Evolutionary conservation across 176 grass and related monocot species (phyloP), one percentile per base, ranked within the genome.

Genomic region (Lolium multiflorum): DNA sequence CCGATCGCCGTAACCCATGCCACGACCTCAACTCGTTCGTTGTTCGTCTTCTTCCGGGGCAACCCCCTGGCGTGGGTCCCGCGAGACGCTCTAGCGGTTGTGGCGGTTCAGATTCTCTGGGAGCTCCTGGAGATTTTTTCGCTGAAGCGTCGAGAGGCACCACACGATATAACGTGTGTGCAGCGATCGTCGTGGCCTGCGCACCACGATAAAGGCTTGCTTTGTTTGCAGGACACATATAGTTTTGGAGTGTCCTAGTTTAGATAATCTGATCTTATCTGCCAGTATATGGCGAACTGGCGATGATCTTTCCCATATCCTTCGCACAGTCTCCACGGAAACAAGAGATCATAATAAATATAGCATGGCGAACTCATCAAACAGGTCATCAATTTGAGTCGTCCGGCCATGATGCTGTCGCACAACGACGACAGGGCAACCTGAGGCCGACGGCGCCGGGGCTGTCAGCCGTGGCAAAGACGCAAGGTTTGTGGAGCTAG

Each of bases 161-260:
- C 54, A 46, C 56, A 46, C 12, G 38, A 1, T 60, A 0, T 38
- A 70, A 25, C 6, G 25, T 66, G 14, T 17, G 63, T 67, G 6
- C 6, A 13, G 35, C 37, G 7, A 6, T 20, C 5, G 44, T 74
- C 71, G 71, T 74, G 11, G 44, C 44, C 46, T 49, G 44, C 44
- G 44, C 71, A 74, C 71, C 71, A 74, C 43, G 44, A 74, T 74
- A 49, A 74, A 74, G 11, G 2, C 0, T 22, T n/a, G 12, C 0
- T 7, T 20, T 72, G 21, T 5, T 46, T 70, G 4, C 66, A 12
- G 11, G 46, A 31, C 2, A 31, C 2, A 2, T n/a, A n/a, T n/a
- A 31, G 28, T 8, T 80, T 80, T 80, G 77, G 77, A 63, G 60
- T 39, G 60, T 35, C 43, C n/a, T n/a, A n/a, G 78, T 49, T 65